Base-by-base conservation (phyloP, 2,329 filamentous ascomycete species). In the Phyllosticta capitalensis region DNA sequence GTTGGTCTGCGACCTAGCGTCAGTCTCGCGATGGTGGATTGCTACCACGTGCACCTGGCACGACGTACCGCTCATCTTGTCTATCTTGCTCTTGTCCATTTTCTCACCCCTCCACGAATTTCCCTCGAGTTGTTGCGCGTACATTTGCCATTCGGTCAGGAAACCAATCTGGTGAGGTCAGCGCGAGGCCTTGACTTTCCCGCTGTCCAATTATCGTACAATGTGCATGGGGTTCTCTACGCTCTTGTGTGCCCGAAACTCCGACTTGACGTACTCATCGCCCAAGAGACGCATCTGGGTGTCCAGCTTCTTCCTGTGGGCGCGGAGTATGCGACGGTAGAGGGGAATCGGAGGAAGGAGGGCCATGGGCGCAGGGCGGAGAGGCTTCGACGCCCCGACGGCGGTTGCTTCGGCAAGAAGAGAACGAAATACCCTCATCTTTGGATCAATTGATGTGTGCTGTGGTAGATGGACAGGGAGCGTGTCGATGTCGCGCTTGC, bases 111-210 rank as follows among this genome's bases (percentile, higher is more conserved):
- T 80, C 94, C 94, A 97, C 0, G 81, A 73, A 57, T 95, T 87
- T 0, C 92, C 92, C 69, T 97, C 92, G 17, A 99, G 77, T 70
- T 90, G 86, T 71, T 99, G 92, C 1, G 91, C 92, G 70, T 97
- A 99, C 56, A 90, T 77, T 73, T 99, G 94, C 92, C 92, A 99
- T 73, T 97, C 92, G 0, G 89, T 92, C 66, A 99, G 79, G 73
- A 99, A 99, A 1, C 92, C 94, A 67, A 97, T 90, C 90, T 95
- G 65, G 14, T 6, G 20, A 28, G 14, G 54, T 55, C 54, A 60
- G 48, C 54, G 5, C 12, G 21, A 21, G 6, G 21, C n/a, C 24
- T 3, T n/a, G 24, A 45, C 14, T n/a, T 6, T 3, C 14, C n/a
- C 10, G 19, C n/a, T 2, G 49, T 48, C 19, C 26, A 19, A 49